A percentile compares a stretch with the other conserved stretches of the same genome.
These are phyloP conservation scores for Coniferiporia sulphurascens DNA, from an alignment of 1,284 basidiomycete genomes.

Conservation along the genomic window DNA sequence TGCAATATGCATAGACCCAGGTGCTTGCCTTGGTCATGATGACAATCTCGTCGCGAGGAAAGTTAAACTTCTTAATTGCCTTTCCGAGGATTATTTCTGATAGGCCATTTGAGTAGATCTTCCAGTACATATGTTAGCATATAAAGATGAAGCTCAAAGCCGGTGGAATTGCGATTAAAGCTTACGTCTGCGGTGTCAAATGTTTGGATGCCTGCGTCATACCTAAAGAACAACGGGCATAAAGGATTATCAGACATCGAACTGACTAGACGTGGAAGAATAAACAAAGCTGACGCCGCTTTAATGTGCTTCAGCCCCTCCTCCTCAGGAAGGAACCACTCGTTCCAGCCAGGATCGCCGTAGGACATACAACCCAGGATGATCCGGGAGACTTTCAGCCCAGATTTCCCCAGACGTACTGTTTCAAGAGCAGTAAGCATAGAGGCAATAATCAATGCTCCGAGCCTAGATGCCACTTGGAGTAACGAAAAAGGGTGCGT, in stretches of 20 bases:
- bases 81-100: constrained; percentile 75
- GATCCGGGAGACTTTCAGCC: constrained; percentile 47
- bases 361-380: constrained; percentile 47
- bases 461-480: not conserved
- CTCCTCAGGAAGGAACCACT: constrained; percentile 34
- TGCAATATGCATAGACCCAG: not conserved
- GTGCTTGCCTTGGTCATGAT: constrained; percentile 65
- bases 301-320: constrained; percentile 31
- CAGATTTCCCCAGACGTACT: constrained; percentile 47
- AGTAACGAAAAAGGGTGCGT: not conserved
- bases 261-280: not conserved
- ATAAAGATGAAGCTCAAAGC: not conserved
- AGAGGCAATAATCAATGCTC: not conserved
- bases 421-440: not conserved
- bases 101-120: constrained; percentile 63
- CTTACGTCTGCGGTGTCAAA: constrained; percentile 40
- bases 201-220: constrained; percentile 37
- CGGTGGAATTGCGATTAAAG: constrained; percentile 19
- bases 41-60: constrained; percentile 73
- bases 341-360: constrained; percentile 29
- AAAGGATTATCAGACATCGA: not conserved
- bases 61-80: constrained; percentile 66
- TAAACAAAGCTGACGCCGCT: constrained; percentile 22
- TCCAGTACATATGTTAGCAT: constrained; percentile 12
- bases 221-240: constrained; percentile 16